These are phyloP conservation scores for Ophioceras dolichostomum DNA, from an alignment of 2,329 filamentous ascomycete species.

Conservation along the genomic window DNA sequence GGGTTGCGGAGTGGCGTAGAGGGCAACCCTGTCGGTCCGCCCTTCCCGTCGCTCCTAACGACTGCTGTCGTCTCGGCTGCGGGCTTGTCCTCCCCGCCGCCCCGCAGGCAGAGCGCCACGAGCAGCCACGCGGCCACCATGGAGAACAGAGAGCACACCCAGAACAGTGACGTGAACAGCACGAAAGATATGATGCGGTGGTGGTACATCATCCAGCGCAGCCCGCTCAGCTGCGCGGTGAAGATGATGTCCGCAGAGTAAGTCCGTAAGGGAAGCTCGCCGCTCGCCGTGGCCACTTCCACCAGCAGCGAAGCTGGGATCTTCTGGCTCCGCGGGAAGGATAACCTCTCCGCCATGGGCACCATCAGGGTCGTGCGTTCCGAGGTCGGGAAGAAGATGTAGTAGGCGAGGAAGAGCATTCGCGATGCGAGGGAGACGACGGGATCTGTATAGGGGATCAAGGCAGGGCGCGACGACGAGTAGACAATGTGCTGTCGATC, in stretches of 20 bases:
- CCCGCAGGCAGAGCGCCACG: slow-evolving; percentile 21
- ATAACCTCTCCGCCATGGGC: slow-evolving; percentile 59
- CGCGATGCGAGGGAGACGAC: slow-evolving; percentile 51
- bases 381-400: slow-evolving; percentile 50
- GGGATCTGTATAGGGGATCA: slow-evolving; percentile 68
- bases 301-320: slow-evolving; percentile 35
- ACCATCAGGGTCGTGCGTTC: slow-evolving; percentile 55
- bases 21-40: background rate
- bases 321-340: slow-evolving; percentile 37
- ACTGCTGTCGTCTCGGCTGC: background rate
- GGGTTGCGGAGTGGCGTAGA: no score
- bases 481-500: slow-evolving; percentile 33
- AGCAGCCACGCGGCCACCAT: slow-evolving; percentile 53
- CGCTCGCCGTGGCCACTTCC: slow-evolving; percentile 49
- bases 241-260: slow-evolving; percentile 60
- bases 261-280: slow-evolving; percentile 51
- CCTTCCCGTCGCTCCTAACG: slow-evolving; percentile 1
- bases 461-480: slow-evolving; percentile 58
- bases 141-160: slow-evolving; percentile 60
- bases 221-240: slow-evolving; percentile 60
- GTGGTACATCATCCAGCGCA: slow-evolving; percentile 80
- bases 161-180: slow-evolving; percentile 60
- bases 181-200: slow-evolving; percentile 60
- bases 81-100: background rate
- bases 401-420: slow-evolving; percentile 53